Conservation (phyloP, 1,284 basidiomycete genomes). For the Paramarasmius palmivorus region DNA sequence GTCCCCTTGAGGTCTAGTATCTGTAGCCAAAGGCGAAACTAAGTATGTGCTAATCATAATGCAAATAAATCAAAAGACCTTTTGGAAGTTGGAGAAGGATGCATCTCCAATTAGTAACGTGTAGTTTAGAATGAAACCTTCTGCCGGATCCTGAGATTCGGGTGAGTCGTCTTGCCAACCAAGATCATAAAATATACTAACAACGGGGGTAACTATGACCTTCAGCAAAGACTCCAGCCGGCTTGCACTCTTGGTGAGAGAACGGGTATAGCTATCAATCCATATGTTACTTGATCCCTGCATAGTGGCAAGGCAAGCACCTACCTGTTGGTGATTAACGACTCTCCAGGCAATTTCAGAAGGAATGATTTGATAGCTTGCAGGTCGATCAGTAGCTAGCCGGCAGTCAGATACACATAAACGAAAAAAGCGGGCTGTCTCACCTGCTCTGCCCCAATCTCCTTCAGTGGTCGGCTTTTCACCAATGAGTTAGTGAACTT, state of each 20-base stretch:
- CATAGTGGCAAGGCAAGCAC: slow-evolving; percentile 15
- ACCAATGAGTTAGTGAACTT: slow-evolving; percentile 89
- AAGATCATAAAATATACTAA: not conserved
- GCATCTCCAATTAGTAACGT: slow-evolving; percentile 90
- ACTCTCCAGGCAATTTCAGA: slow-evolving; percentile 78
- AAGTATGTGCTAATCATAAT: too few relatives aligned
- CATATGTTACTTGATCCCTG: not conserved
- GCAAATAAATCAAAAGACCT: too few relatives aligned
- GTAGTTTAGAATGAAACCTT: slow-evolving; percentile 94
- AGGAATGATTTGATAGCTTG: slow-evolving; percentile 84
- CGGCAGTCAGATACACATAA: not conserved
- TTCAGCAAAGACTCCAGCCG: slow-evolving; percentile 90
- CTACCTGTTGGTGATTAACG: slow-evolving; percentile 57
- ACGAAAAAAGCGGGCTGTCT: slow-evolving; percentile 10
- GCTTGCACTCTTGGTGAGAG: slow-evolving; percentile 78
- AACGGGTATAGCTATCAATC: slow-evolving; percentile 70
- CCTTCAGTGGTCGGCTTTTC: slow-evolving; percentile 83
- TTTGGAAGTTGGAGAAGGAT: slow-evolving; percentile 96
- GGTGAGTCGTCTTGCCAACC: slow-evolving; percentile 3
- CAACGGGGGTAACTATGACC: slow-evolving; percentile 89
- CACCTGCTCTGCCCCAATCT: slow-evolving; percentile 93
- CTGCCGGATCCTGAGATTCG: slow-evolving; percentile 71
- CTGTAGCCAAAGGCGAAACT: too few relatives aligned
- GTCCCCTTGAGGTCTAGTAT: slow-evolving; percentile 96
- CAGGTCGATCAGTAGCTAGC: slow-evolving; percentile 88